Percentiles rank a stretch among this genome's conserved stretches.
These are phyloP conservation scores for Paramecium octaurelia DNA, from an alignment of 73 alveolate species.

Conservation along the genomic window DNA sequence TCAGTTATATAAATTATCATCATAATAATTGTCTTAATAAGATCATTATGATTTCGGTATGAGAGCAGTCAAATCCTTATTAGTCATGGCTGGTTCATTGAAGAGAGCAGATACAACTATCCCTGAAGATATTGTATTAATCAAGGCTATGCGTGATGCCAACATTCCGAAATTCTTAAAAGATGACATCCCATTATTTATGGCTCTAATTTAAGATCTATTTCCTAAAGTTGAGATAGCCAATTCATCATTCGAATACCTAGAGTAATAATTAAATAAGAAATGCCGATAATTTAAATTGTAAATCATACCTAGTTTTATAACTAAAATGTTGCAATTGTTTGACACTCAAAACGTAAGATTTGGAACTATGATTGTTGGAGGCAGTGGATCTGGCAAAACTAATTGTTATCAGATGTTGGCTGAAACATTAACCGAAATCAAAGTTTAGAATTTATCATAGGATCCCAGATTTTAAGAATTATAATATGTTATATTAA, in stretches of 20 bases:
- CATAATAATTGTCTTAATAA: conserved; percentile 94
- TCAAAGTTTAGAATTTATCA: conserved; percentile 75
- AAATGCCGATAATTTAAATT: conserved; percentile 66
- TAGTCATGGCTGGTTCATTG: conserved; percentile 97
- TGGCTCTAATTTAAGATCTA: conserved; percentile 95
- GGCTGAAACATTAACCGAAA: conserved; percentile 87
- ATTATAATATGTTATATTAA: conserved; percentile 82
- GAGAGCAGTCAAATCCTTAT: conserved; percentile 98
- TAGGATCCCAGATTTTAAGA: conserved; percentile 78
- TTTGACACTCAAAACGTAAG: conserved; percentile 98
- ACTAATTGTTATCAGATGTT: conserved; percentile 87
- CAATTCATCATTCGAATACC: conserved; percentile 67
- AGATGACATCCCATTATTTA: conserved; percentile 96
- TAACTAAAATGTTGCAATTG: conserved; percentile 88
- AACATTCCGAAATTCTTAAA: conserved; percentile 99
- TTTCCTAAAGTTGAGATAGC: conserved; percentile 97
- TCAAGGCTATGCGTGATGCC: conserved; percentile 99
- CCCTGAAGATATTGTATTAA: conserved; percentile 95
- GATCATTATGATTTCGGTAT: conserved; percentile 96
- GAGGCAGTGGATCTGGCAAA: conserved; percentile 99
- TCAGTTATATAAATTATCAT: conserved; percentile 92
- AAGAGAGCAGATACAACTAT: conserved; percentile 95
- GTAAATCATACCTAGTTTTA: conserved; percentile 81
- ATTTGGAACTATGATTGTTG: conserved; percentile 95
- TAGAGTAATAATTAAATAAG: conserved; percentile 66